phyloP scores from a whole-genome alignment of 805 yeast species.

The Zygosaccharomyces kombuchaensis region DNA sequence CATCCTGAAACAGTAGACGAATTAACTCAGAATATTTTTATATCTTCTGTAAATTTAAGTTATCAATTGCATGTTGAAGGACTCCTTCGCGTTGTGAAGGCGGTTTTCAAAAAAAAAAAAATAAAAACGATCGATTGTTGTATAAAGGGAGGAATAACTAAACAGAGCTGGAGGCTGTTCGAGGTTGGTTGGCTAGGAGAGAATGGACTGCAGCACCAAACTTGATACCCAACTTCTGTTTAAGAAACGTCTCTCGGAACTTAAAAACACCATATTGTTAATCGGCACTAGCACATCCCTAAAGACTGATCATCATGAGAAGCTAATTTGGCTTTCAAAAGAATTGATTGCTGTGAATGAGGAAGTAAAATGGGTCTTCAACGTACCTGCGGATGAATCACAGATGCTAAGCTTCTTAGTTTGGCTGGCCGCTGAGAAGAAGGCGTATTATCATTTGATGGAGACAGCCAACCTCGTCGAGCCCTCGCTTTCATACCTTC shows the following conservation, averaged over 20 bases:
- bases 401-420: conserved; percentile 15
- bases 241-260: conserved; percentile 6
- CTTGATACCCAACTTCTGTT: neutral
- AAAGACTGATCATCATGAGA: conserved; percentile 2
- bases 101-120: conserved; percentile 1
- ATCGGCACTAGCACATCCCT: conserved; percentile 4
- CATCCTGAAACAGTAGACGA: conserved; percentile 3
- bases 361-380: conserved; percentile 6
- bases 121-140: neutral
- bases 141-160: neutral
- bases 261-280: conserved; percentile 1
- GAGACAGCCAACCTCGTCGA: conserved; percentile 36
- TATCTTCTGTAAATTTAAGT: conserved; percentile 6
- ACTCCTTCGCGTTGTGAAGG: conserved; percentile 1
- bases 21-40: neutral
- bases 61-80: conserved; percentile 4
- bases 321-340: conserved; percentile 3
- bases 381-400: conserved; percentile 5
- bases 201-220: conserved; percentile 5
- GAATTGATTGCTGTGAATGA: conserved; percentile 2
- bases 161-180: neutral
- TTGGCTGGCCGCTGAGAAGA: conserved; percentile 36
- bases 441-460: conserved; percentile 33
- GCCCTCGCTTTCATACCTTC: conserved; percentile 32
- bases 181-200: neutral